phyloP scores from a whole-genome alignment of 164 flowering plant species.

The Santalum album region DNA sequence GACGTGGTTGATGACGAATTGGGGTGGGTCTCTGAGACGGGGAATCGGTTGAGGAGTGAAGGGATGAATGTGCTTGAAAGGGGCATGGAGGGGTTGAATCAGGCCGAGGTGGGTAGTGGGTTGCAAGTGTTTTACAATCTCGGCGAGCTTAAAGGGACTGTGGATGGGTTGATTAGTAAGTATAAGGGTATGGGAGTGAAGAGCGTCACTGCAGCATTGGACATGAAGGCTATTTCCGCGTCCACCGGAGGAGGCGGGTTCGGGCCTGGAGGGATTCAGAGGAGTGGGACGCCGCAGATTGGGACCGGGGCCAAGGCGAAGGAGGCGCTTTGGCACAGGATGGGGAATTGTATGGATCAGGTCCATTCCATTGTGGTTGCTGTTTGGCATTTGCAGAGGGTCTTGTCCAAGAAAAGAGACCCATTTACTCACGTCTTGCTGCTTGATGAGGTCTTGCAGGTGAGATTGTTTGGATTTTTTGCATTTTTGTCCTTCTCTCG shows the following conservation, averaged over 20 bases:
- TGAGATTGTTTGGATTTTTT: slow-evolving; percentile 10
- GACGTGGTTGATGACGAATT: slow-evolving; percentile 58
- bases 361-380: slow-evolving; percentile 75
- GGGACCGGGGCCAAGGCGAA: slow-evolving; percentile 82
- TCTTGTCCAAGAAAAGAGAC: slow-evolving; percentile 89
- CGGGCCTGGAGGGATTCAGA: slow-evolving; percentile 83
- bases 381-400: slow-evolving; percentile 98
- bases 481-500: not conserved
- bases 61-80: slow-evolving; percentile 79
- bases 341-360: slow-evolving; percentile 78
- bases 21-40: slow-evolving; percentile 52
- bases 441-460: slow-evolving; percentile 91
- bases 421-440: slow-evolving; percentile 88
- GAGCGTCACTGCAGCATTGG: slow-evolving; percentile 64
- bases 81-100: slow-evolving; percentile 87
- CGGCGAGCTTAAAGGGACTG: slow-evolving; percentile 67
- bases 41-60: slow-evolving; percentile 46
- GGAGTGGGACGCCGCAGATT: slow-evolving; percentile 90
- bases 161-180: slow-evolving; percentile 66
- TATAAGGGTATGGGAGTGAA: slow-evolving; percentile 64
- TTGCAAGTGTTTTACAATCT: slow-evolving; percentile 91
- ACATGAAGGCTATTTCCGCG: slow-evolving; percentile 76
- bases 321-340: slow-evolving; percentile 86
- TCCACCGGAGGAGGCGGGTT: slow-evolving; percentile 39
- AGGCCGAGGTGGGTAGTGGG: slow-evolving; percentile 92